Evolutionary conservation across 2,329 filamentous ascomycete genomes (phyloP).

Genomic region (Helotiales sp.): DNA sequence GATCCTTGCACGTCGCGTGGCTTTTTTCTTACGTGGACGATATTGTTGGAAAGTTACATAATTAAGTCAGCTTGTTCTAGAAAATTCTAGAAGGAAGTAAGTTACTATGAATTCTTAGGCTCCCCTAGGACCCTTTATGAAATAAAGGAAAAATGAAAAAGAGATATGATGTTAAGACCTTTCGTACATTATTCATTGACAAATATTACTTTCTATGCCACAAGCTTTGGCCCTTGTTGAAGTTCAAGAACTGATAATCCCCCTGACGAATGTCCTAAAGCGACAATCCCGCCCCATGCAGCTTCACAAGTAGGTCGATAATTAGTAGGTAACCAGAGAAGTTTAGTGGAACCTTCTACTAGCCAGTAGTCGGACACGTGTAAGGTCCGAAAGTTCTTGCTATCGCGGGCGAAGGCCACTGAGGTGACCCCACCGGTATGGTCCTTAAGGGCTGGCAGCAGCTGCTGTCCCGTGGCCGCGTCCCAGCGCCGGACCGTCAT

Average conservation of each 20-base stretch:
- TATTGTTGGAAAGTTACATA: not conserved
- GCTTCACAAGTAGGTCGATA: not conserved
- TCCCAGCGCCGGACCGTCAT: no score
- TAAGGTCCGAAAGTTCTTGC: no score
- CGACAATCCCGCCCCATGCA: not conserved
- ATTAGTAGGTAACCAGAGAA: not conserved
- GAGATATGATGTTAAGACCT: not conserved
- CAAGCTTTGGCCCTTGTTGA: not conserved
- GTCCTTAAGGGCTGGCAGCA: no score
- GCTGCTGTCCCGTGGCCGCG: no score
- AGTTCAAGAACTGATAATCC: not conserved
- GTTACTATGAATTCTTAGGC: no score
- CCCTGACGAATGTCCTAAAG: not conserved
- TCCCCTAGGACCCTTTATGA: not conserved
- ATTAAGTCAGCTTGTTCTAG: no score
- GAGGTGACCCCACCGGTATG: no score
- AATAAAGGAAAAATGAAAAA: not conserved
- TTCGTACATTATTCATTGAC: not conserved
- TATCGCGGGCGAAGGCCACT: no score
- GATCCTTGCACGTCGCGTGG: not conserved
- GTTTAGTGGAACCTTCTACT: no score
- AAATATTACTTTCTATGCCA: not conserved
- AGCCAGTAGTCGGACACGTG: no score
- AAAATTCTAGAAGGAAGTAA: no score
- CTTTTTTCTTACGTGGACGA: not conserved